These are phyloP conservation scores for Trypanosoma brucei DNA, from an alignment of 208 protist genomes.

Conservation along the genomic window DNA sequence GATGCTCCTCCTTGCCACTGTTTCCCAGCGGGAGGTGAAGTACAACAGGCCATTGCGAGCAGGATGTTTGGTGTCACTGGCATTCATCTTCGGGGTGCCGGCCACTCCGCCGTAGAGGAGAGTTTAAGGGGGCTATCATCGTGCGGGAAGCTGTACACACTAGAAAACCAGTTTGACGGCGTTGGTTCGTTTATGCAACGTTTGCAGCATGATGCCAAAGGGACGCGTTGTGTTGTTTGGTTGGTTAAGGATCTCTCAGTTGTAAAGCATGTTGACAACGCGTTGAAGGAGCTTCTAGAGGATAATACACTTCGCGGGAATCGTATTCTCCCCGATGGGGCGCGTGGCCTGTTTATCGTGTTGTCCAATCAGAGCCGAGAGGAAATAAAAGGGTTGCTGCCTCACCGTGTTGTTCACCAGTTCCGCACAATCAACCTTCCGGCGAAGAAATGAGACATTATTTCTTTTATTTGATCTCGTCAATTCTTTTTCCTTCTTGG, in stretches of 20 bases:
- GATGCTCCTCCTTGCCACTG: conserved; percentile 17
- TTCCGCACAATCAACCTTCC: conserved; percentile 20
- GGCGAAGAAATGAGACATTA: too few relatives aligned
- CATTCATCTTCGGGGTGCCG: conserved; percentile 7
- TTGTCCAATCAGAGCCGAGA: conserved; percentile 33
- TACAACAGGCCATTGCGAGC: conserved; percentile 11
- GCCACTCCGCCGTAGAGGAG: conserved; percentile 5
- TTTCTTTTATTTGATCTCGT: neutral
- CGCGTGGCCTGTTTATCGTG: conserved; percentile 44
- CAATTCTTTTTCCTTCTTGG: neutral
- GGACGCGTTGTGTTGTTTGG: conserved; percentile 47
- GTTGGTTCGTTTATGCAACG: conserved; percentile 7
- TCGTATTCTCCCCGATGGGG: conserved; percentile 34
- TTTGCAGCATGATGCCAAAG: conserved; percentile 5
- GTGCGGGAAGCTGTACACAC: conserved; percentile 14
- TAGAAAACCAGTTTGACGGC: conserved; percentile 20
- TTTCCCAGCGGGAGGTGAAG: neutral
- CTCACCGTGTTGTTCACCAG: conserved; percentile 78
- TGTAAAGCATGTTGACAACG: conserved; percentile 29
- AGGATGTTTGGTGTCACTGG: conserved; percentile 16
- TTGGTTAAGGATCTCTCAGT: conserved; percentile 26
- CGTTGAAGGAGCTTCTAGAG: conserved; percentile 70
- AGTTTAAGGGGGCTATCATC: neutral
- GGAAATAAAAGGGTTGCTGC: conserved; percentile 49
- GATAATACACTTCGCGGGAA: conserved; percentile 52